These are phyloP conservation scores for Aspergillus tubingensis DNA, from an alignment of 2,329 filamentous ascomycete genomes.

Conservation along the genomic window DNA sequence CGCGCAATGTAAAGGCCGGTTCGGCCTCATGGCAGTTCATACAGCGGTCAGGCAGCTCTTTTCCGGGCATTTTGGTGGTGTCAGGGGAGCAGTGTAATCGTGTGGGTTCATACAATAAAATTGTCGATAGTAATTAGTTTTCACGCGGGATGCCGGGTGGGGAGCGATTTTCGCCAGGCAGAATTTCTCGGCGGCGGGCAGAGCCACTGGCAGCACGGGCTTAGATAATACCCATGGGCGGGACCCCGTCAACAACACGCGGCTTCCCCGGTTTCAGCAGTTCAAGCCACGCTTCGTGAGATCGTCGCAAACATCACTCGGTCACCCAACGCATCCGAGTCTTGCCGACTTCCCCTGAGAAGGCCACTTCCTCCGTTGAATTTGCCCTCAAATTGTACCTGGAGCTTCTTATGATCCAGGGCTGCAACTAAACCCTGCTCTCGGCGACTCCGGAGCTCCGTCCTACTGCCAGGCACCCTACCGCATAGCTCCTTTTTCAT, in stretches of 20 bases:
- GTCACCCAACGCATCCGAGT: slow-evolving; percentile 2
- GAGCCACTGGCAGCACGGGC: slow-evolving; percentile 14
- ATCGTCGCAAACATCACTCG: slow-evolving; percentile 5
- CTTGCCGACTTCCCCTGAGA: not conserved
- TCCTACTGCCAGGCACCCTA: slow-evolving; percentile 1
- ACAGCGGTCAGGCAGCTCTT: slow-evolving; percentile 47
- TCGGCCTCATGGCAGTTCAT: slow-evolving; percentile 57
- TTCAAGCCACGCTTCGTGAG: slow-evolving; percentile 23
- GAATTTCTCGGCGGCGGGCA: slow-evolving; percentile 19
- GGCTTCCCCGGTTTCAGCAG: slow-evolving; percentile 22
- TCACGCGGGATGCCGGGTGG: not conserved
- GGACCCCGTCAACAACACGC: slow-evolving; percentile 25
- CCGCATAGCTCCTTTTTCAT: slow-evolving; percentile 26
- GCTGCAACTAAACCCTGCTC: slow-evolving; percentile 16
- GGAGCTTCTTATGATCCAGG: slow-evolving; percentile 23
- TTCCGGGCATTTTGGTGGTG: slow-evolving; percentile 34
- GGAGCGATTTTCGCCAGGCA: slow-evolving; percentile 18
- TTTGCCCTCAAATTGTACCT: not conserved
- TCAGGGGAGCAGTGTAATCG: not conserved
- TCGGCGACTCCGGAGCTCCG: slow-evolving; percentile 26
- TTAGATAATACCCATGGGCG: slow-evolving; percentile 31
- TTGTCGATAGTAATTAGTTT: not conserved
- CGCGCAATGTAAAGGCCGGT: slow-evolving; percentile 57
- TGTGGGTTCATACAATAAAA: not conserved
- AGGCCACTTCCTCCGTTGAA: not conserved